Evolutionary conservation across 2,329 filamentous ascomycete genomes (phyloP).

Genomic region (Colletotrichum orchidophilum): DNA sequence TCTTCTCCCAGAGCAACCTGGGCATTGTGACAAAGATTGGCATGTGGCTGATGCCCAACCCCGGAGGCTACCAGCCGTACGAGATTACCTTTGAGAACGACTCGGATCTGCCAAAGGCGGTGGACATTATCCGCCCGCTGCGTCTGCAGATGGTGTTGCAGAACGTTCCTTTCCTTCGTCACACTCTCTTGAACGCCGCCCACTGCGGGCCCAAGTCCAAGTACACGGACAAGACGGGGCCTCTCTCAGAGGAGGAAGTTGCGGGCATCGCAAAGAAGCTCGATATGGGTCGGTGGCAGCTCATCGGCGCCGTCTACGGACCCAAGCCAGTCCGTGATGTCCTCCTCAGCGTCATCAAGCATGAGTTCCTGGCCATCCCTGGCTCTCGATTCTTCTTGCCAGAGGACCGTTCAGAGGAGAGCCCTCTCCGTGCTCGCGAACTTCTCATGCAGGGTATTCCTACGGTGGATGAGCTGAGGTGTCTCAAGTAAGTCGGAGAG

Average conservation of each 20-base stretch:
- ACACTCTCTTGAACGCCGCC: conserved; percentile 53
- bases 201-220: conserved; percentile 45
- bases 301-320: conserved; percentile 54
- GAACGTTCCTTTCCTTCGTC: conserved; percentile 56
- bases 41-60: conserved; percentile 61
- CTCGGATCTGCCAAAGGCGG: conserved; percentile 35
- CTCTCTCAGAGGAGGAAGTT: conserved; percentile 49
- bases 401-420: conserved; percentile 43
- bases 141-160: conserved; percentile 54
- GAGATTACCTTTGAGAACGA: conserved; percentile 38
- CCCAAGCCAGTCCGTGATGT: conserved; percentile 43
- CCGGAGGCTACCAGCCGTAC: conserved; percentile 53
- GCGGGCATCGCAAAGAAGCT: conserved; percentile 51
- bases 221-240: conserved; percentile 38
- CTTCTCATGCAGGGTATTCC: conserved; percentile 46
- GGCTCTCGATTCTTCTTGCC: conserved; percentile 47
- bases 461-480: conserved; percentile 50
- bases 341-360: conserved; percentile 45
- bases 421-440: conserved; percentile 39
- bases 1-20: conserved; percentile 60
- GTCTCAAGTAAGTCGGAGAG: conserved; percentile 36
- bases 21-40: conserved; percentile 64
- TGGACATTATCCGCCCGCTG: conserved; percentile 49
- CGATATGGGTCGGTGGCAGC: conserved; percentile 55
- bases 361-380: conserved; percentile 44